Evolutionary conservation across 23 red algal genomes (phyloP).

Genomic region (Gracilariopsis chorda): DNA sequence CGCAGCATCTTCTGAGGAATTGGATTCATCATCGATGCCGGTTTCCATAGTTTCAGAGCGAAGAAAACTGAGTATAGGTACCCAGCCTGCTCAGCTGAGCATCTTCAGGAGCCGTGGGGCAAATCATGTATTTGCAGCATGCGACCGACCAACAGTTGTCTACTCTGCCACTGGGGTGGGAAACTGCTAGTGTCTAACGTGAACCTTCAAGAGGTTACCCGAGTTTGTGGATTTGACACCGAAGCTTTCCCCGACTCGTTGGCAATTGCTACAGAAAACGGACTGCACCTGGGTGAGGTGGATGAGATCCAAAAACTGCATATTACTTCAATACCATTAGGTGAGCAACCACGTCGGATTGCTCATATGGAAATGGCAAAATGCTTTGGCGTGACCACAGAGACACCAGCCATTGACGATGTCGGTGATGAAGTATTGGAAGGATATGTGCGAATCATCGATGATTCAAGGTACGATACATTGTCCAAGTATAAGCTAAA

Average conservation of each 20-base stretch:
- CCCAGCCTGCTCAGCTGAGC: constrained; percentile 83
- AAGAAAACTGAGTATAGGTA: constrained; percentile 78
- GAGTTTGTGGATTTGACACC: constrained; percentile 86
- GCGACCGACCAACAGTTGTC: constrained; percentile 91
- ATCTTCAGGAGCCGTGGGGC: constrained; percentile 67
- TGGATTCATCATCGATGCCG: not conserved
- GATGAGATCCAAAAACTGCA: constrained; percentile 98
- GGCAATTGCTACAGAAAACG: constrained; percentile 79
- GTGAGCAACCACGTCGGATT: constrained; percentile 91
- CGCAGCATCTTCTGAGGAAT: constrained; percentile 20
- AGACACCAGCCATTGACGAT: constrained; percentile 34
- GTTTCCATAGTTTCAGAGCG: constrained; percentile 52
- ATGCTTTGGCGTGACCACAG: constrained; percentile 79
- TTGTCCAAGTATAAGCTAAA: constrained; percentile 60
- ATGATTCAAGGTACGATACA: constrained; percentile 80
- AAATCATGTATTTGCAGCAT: constrained; percentile 89
- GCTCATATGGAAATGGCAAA: constrained; percentile 66
- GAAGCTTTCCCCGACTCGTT: constrained; percentile 89
- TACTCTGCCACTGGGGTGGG: constrained; percentile 67
- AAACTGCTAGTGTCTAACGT: constrained; percentile 88
- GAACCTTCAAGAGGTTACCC: constrained; percentile 90
- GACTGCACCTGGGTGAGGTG: constrained; percentile 82
- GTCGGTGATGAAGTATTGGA: constrained; percentile 51
- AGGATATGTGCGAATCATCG: constrained; percentile 69
- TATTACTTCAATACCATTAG: constrained; percentile 78